These are phyloP conservation scores for Pontederia paniculata DNA, from an alignment of 176 grass and related monocot genomes.

Conservation along the genomic window DNA sequence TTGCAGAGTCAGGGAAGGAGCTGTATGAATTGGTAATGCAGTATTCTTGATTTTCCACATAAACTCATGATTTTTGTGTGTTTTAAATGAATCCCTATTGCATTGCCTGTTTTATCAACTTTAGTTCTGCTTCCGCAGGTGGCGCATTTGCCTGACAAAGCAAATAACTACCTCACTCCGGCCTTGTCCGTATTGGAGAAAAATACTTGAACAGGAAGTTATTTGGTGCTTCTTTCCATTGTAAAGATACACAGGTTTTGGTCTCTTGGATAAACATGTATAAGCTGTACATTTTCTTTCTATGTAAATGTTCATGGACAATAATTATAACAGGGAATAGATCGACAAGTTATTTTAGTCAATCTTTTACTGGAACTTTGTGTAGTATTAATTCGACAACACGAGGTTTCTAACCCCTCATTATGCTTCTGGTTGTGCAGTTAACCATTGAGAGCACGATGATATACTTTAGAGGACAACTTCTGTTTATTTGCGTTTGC, in stretches of 20 bases:
- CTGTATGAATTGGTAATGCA: slow-evolving; percentile 76
- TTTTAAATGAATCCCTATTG: too few species aligned
- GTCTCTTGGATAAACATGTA: background rate
- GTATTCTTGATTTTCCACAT: slow-evolving; percentile 11
- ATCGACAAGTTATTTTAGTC: background rate
- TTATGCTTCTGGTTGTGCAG: too few species aligned
- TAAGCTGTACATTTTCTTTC: slow-evolving; percentile 4
- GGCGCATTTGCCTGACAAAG: slow-evolving; percentile 96
- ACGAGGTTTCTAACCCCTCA: too few species aligned
- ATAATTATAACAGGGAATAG: background rate
- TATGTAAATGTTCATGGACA: slow-evolving; percentile 1
- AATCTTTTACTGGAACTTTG: too few species aligned
- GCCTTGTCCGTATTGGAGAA: slow-evolving; percentile 93
- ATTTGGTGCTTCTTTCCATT: background rate
- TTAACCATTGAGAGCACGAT: too few species aligned
- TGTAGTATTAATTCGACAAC: too few species aligned
- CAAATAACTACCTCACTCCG: slow-evolving; percentile 94
- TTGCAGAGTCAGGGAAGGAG: slow-evolving; percentile 72
- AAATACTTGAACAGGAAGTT: slow-evolving; percentile 44
- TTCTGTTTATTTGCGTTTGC: too few species aligned
- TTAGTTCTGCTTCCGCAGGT: slow-evolving; percentile 40
- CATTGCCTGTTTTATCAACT: too few species aligned
- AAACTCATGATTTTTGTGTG: background rate
- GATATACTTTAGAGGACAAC: too few species aligned
- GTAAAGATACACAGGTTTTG: slow-evolving; percentile 5